phyloP scores from a whole-genome alignment of 495 filamentous ascomycete genomes.

The Oleoguttula mirabilis region DNA sequence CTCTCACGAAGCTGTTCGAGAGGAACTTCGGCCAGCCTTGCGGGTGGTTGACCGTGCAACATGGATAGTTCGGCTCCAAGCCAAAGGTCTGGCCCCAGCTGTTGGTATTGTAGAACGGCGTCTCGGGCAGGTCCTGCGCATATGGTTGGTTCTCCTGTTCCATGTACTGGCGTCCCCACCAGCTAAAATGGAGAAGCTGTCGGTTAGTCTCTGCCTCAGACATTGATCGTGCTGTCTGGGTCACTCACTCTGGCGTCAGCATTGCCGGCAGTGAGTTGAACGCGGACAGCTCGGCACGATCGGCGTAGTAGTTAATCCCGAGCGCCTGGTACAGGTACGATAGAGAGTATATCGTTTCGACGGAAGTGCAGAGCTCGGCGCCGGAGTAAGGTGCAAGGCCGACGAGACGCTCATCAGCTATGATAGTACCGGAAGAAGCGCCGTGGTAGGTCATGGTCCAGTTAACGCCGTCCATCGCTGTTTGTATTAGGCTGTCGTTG shows the following conservation, averaged over 20 bases:
- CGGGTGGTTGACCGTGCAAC: slow-evolving; percentile 53
- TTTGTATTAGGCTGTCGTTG: slow-evolving; percentile 32
- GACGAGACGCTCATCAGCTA: slow-evolving; percentile 26
- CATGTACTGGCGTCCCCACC: slow-evolving; percentile 54
- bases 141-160: slow-evolving; percentile 45
- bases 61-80: slow-evolving; percentile 34
- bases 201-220: neutral
- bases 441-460: slow-evolving; percentile 39
- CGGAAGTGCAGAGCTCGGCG: slow-evolving; percentile 14
- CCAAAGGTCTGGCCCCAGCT: slow-evolving; percentile 36
- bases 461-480: slow-evolving; percentile 34
- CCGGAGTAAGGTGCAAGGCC: slow-evolving; percentile 23
- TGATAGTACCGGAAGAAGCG: slow-evolving; percentile 20
- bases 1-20: slow-evolving; percentile 17
- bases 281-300: slow-evolving; percentile 43
- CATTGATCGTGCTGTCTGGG: neutral
- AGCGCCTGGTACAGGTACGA: slow-evolving; percentile 29
- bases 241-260: slow-evolving; percentile 36
- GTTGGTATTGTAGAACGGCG: slow-evolving; percentile 41
- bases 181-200: too few species aligned
- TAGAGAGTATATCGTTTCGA: slow-evolving; percentile 26
- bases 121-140: slow-evolving; percentile 32
- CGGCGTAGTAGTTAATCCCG: slow-evolving; percentile 43
- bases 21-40: slow-evolving; percentile 51
- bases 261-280: slow-evolving; percentile 50